Base-by-base conservation (phyloP, 306 rosid species). In the Prunus salicina region DNA sequence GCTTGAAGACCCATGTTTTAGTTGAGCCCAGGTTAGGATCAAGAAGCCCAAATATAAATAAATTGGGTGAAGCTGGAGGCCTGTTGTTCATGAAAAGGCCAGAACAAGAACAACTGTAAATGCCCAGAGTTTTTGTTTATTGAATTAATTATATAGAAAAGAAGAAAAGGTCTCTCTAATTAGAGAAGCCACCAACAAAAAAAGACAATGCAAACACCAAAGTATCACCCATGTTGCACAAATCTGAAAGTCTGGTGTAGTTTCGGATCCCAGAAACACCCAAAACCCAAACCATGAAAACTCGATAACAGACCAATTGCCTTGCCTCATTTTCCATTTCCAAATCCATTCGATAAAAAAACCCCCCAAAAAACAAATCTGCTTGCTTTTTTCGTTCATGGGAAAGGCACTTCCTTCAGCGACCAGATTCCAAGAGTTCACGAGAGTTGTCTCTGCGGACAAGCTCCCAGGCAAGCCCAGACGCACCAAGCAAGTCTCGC, bases 401-500 rank as follows among this genome's bases (percentile, higher is more conserved):
- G 97, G 89, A 71, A 93, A 93, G 80, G 82, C 93, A 30, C 76
- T 89, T 8, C 88, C 88, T 71, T 86, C 89, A 0, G 55, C 89
- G 25, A 46, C 84, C 63, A 83, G 77, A 73, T 66, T 90, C 50
- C 84, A 85, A 38, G 86, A 85, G 18, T 52, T 89, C 70, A 81
- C 93, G 61, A 82, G 90, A 58, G 47, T 87, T 43, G 68, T 87
- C 62, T 73, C 94, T 11, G 72, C 96, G 13, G 83, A 81, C 7
- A 89, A 79, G 51, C 56, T 85, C 73, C 71, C 73, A 2, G 79
- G 52, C 53, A 80, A 47, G 50, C 41, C 86, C 12, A 84, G 78
- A 6, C 84, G 73, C 71, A 15, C 71, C 3, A 75, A 82, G 70
- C 75, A 87, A 78, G 68, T 43, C 27, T 53, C 81, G 10, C 70